phyloP scores from a whole-genome alignment of 2,329 filamentous ascomycete species.

The Thelonectria olida region DNA sequence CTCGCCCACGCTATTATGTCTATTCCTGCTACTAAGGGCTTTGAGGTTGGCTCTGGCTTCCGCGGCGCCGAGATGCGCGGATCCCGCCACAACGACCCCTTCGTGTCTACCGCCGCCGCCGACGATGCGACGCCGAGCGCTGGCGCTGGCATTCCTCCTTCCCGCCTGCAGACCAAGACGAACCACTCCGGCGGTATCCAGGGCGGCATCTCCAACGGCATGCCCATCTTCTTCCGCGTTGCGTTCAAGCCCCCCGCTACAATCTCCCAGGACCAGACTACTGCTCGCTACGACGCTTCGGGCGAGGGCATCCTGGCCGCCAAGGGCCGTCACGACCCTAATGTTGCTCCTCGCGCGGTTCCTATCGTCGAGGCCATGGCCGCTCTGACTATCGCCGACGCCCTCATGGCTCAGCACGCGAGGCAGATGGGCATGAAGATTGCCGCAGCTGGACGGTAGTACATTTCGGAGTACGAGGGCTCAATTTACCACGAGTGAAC shows the following conservation, averaged over 20 bases:
- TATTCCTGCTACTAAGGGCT: constrained; percentile 94
- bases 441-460: too few relatives aligned
- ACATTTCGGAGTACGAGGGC: too few relatives aligned
- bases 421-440: constrained; percentile 58
- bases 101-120: constrained; percentile 48
- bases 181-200: constrained; percentile 97
- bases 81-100: constrained; percentile 88
- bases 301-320: constrained; percentile 81
- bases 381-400: constrained; percentile 86
- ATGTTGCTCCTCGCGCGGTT: constrained; percentile 87
- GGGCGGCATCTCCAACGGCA: constrained; percentile 94
- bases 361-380: constrained; percentile 94
- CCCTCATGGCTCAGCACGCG: constrained; percentile 82
- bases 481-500: too few relatives aligned
- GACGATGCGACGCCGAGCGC: constrained; percentile 54
- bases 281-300: constrained; percentile 79
- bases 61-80: constrained; percentile 86
- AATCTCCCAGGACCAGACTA: constrained; percentile 88
- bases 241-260: constrained; percentile 96
- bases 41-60: constrained; percentile 95
- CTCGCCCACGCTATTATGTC: constrained; percentile 94
- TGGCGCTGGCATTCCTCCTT: constrained; percentile 58
- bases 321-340: constrained; percentile 94
- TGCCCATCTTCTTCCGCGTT: constrained; percentile 92
- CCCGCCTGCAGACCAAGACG: constrained; percentile 78